Base-by-base conservation (phyloP, 768 basidiomycete species). In the Collybia nuda region DNA sequence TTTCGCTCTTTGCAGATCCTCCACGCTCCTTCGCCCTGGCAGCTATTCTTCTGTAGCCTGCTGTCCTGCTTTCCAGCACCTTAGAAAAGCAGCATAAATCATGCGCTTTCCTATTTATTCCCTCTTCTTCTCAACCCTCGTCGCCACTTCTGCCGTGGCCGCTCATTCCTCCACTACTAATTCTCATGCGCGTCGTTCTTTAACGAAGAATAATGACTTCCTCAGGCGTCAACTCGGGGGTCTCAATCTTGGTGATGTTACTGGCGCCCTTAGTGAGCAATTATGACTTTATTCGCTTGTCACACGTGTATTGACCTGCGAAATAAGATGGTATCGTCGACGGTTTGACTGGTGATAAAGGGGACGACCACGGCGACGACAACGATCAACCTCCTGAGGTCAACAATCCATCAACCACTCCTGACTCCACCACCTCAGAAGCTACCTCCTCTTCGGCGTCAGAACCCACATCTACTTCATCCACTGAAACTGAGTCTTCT, bases 101-200 rank as follows among this genome's bases (percentile, higher is more conserved):
- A 61, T 70, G 67, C 68, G 66, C 44, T 51, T 69, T 43, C 57
- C 54, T 60, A 53, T 63, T 58, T 64, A 58, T 52, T 55, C 57
- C 48, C 55, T 72, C 49, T 54, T 73, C 29, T 45, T 66, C 17
- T 48, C 73, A 52, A 54, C 64, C 24, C 46, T 66, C 50, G 52
- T 70, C 36, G 28, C 56, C 47, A 47, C 55, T 39, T 50, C 59
- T 28, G 66, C 64, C 47, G 60, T 62, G 18, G 74, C 75, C 0
- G 59, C 67, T 40, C 79, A 76, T 55, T 71, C 76, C 0, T 73
- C 76, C n/a, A 48, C 63, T 6, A 39, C 56, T 15, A 50, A 62
- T 40, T 56, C 65, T 41, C 60, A 71, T 68, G 65, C 66, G 1
- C 62, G 70, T 64, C 72, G 50, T 64, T 68, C 69, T 3, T 52